Conservation (phyloP, 805 yeast genomes). For the Starmerella geochares region DNA sequence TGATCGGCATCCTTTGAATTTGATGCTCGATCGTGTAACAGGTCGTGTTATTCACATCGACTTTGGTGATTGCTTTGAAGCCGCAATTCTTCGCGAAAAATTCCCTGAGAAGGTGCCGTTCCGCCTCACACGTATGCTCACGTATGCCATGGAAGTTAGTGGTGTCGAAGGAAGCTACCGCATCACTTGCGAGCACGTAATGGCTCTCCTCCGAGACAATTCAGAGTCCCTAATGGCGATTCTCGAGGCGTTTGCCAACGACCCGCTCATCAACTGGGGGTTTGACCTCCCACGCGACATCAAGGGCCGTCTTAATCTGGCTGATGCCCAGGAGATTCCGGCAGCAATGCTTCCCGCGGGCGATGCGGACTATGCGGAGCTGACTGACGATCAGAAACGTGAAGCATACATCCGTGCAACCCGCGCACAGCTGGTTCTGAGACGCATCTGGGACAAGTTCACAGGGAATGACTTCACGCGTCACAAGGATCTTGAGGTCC, state of each 20-base stretch:
- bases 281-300: slow-evolving; percentile 66
- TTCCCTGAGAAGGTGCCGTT: slow-evolving; percentile 98
- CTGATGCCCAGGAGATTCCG: slow-evolving; percentile 10
- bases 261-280: slow-evolving; percentile 98
- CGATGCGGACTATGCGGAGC: slow-evolving; percentile 16
- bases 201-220: slow-evolving; percentile 86
- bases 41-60: slow-evolving; percentile 97
- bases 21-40: slow-evolving; percentile 87
- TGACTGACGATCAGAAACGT: slow-evolving; percentile 25
- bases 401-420: slow-evolving; percentile 47
- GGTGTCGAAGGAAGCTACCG: slow-evolving; percentile 97
- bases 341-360: slow-evolving; percentile 9
- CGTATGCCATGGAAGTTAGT: slow-evolving; percentile 97
- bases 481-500: slow-evolving; percentile 58
- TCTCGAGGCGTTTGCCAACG: slow-evolving; percentile 95
- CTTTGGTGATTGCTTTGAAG: slow-evolving; percentile 98
- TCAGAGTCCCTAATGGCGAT: slow-evolving; percentile 97
- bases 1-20: slow-evolving; percentile 93
- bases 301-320: slow-evolving; percentile 14
- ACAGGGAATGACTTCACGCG: slow-evolving; percentile 88
- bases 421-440: slow-evolving; percentile 80
- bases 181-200: slow-evolving; percentile 92
- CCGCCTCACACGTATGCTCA: slow-evolving; percentile 90
- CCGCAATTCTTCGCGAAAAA: slow-evolving; percentile 90
- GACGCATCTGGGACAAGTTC: slow-evolving; percentile 81